phyloP scores from a whole-genome alignment of 495 filamentous ascomycete species.

The Immersiella caudata region DNA sequence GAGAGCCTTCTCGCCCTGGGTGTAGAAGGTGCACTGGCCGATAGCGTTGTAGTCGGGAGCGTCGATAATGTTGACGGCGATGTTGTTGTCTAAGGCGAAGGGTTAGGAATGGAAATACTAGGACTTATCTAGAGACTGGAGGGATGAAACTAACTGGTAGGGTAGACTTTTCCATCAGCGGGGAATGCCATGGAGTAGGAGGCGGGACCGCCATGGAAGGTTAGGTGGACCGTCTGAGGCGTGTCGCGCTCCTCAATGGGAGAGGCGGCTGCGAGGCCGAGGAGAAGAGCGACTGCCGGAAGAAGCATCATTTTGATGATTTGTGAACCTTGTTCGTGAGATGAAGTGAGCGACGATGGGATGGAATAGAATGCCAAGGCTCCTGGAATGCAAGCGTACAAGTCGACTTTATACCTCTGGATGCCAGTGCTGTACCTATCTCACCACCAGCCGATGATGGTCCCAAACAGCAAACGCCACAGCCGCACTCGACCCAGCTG shows the following conservation, averaged over 20 bases:
- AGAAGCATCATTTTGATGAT: conserved; percentile 12
- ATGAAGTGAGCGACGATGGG: neutral
- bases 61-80: conserved; percentile 35
- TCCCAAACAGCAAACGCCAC: neutral
- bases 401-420: neutral
- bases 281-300: neutral
- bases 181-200: conserved; percentile 33
- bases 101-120: neutral
- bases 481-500: neutral
- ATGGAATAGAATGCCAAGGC: neutral
- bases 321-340: conserved; percentile 1
- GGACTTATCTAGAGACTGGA: neutral
- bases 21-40: conserved; percentile 32
- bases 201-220: conserved; percentile 36
- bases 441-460: neutral
- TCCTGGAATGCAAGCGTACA: neutral
- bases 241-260: conserved; percentile 28
- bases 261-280: conserved; percentile 19
- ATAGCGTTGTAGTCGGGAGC: conserved; percentile 36
- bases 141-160: conserved; percentile 28
- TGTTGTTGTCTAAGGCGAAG: conserved; percentile 28
- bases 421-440: too few species aligned
- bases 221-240: conserved; percentile 34
- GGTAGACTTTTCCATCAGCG: conserved; percentile 31
- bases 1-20: conserved; percentile 23